Base-by-base conservation (phyloP, 495 filamentous ascomycete genomes). In the Baudoinia panamericana region DNA sequence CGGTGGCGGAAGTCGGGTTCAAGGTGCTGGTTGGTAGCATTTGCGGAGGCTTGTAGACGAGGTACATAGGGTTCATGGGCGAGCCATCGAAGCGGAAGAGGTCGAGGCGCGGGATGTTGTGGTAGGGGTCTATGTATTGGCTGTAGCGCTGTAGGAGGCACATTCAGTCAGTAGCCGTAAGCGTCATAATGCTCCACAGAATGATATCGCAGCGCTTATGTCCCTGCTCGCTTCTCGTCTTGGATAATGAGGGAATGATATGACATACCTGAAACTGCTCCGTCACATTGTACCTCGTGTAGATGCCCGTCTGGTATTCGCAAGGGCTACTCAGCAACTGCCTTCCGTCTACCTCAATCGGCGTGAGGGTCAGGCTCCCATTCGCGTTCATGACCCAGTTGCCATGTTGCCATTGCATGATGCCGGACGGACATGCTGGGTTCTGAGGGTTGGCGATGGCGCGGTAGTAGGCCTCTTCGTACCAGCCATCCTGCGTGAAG, bases 361-460 rank as follows among this genome's bases (percentile, higher is more conserved):
- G 82, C 0, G 56, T 65, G 30, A 85, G 62, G 9, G 56, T 59
- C 21, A 87, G 57, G 7, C 73, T 76, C 23, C 73, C 72, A 48
- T 80, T 71, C 17, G 63, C 52, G 28, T 65, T 63, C 37, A 71
- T 51, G 2, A 55, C 60, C 51, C 71, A 82, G 37, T 59, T 69
- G 22, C 82, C 82, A 54, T 87, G 82, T 52, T 87, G 82, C 68
- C 74, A 87, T 56, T 85, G 82, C 65, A 85, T 72, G 12, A 84
- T 68, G 9, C 73, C 80, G 32, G 64, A 58, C 1, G 82, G 77
- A 54, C 82, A 87, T 34, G 58, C 51, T 11, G 82, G 82, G 12
- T 68, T 61, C 24, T 58, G 53, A 23, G 82, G 82, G 57, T 85
- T 84, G 24, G 82, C 60, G 45, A 84, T 55, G 17, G 78, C 78